Percentiles rank a stretch among this genome's conserved stretches.
Evolutionary conservation across 768 basidiomycete genomes (phyloP).

Genomic region (Suillus subluteus): DNA sequence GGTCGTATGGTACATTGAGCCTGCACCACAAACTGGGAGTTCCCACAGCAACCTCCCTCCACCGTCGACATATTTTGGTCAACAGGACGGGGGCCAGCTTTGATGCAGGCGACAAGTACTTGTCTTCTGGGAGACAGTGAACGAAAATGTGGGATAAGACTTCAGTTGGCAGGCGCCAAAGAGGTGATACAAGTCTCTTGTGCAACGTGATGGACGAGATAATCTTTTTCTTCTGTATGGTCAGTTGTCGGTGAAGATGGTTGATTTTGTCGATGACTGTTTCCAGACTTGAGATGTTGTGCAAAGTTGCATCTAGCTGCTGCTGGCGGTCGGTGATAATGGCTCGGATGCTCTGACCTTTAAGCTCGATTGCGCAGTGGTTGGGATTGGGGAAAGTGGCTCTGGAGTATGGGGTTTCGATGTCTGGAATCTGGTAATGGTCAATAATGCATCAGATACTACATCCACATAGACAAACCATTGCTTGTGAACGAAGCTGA

Average conservation of each 20-base stretch:
- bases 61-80: constrained; percentile 33
- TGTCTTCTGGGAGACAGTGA: constrained; percentile 38
- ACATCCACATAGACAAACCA: not conserved
- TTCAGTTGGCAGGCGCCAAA: constrained; percentile 48
- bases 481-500: not conserved
- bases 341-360: not conserved
- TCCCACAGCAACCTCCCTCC: constrained; percentile 31
- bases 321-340: not conserved
- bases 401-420: not conserved
- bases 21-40: too few species aligned
- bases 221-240: constrained; percentile 15
- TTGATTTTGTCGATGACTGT: constrained; percentile 18
- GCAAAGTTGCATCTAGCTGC: not conserved
- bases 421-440: not conserved
- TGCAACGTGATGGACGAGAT: constrained; percentile 12
- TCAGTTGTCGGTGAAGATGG: constrained; percentile 17
- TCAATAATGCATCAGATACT: not conserved
- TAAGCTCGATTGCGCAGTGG: not conserved
- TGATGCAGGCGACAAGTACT: constrained; percentile 10
- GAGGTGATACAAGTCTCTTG: constrained; percentile 26
- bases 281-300: not conserved
- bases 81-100: too few species aligned
- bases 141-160: constrained; percentile 51
- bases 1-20: too few species aligned
- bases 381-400: not conserved